Base-by-base conservation (phyloP, 805 yeast genomes). In the Cyberlindnera japonica region DNA sequence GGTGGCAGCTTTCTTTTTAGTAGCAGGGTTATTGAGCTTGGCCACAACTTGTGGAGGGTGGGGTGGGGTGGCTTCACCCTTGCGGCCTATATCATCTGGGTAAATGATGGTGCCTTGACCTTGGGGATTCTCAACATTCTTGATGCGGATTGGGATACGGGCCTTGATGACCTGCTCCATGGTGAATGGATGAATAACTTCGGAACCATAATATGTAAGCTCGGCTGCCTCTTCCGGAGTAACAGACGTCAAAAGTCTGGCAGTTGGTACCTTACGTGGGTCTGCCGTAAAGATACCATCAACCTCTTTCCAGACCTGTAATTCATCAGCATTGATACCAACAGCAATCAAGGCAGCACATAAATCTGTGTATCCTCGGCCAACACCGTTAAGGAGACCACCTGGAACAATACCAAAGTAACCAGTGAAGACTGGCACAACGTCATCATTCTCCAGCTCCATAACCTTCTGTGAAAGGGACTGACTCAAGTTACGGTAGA, bases 211-310 rank as follows among this genome's bases (percentile, higher is more conserved):
- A 65, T 93, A 93, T 1, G 99, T 93, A 62, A 93, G 76, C 68
- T 93, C 99, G 0, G 98, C 93, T 5, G 99, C 99, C 68, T 93
- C 99, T 59, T 93, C 98, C 4, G 99, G 99, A 0, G 98, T 93
- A 48, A 93, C 96, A 38, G 88, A 78, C 43, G 79, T 77, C 49
- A 93, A 71, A 37, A 91, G 69, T 53, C 95, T 74, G 4, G 99
- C 99, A 41, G 78, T 79, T 26, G 89, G 83, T 21, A 93, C 98
- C 55, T 93, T 93, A 46, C 99, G 74, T 29, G 99, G 99, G 61
- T 93, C 99, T 3, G 99, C 99, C 1, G 98, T 90, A 69, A 93
- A 93, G 28, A 93, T 93, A 54, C 99, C 99, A 61, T 93, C 99
- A 38, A 93, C 99, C 68, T 93, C 99, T 57, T 93, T 93, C 99